Percentiles rank a stretch among this genome's conserved stretches.
phyloP scores from a whole-genome alignment of 2,329 filamentous ascomycete genomes.

The Fusarium praegraminearum region DNA sequence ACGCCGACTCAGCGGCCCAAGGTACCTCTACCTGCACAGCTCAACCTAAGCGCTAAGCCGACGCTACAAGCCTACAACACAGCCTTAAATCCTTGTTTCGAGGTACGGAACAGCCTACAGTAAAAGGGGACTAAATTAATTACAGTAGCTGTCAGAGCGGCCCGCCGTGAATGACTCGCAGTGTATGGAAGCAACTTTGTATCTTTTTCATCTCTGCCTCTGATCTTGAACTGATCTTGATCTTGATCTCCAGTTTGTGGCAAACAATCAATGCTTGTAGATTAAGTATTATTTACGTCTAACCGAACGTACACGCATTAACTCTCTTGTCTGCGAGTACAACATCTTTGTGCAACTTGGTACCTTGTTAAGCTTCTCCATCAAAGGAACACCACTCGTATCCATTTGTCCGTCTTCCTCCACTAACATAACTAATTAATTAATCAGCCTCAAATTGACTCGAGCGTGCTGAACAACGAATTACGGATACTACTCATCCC shows the following conservation, averaged over 20 bases:
- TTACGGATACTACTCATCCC: no score
- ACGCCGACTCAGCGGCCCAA: constrained; percentile 4
- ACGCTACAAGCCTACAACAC: background rate
- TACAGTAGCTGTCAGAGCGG: constrained; percentile 15
- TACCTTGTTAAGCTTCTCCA: background rate
- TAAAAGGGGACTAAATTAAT: background rate
- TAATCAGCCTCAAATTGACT: constrained; percentile 23
- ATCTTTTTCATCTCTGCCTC: constrained; percentile 5
- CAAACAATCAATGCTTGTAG: background rate
- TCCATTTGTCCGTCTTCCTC: background rate
- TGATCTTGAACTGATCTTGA: background rate
- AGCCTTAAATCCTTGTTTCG: constrained; percentile 10
- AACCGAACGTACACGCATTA: constrained; percentile 4
- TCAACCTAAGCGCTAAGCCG: background rate
- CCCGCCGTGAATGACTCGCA: constrained; percentile 20
- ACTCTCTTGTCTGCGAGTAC: background rate
- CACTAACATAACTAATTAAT: background rate
- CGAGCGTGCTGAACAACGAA: constrained; percentile 3
- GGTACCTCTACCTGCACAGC: background rate
- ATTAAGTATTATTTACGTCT: background rate
- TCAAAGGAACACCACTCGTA: constrained; percentile 8
- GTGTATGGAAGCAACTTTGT: background rate
- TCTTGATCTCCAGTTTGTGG: background rate
- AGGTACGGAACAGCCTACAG: background rate
- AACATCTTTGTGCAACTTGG: background rate